A percentile compares a stretch with the other conserved stretches of the same genome.
Evolutionary conservation across 345 rosid genomes (phyloP).

Genomic region (Pistacia atlantica): DNA sequence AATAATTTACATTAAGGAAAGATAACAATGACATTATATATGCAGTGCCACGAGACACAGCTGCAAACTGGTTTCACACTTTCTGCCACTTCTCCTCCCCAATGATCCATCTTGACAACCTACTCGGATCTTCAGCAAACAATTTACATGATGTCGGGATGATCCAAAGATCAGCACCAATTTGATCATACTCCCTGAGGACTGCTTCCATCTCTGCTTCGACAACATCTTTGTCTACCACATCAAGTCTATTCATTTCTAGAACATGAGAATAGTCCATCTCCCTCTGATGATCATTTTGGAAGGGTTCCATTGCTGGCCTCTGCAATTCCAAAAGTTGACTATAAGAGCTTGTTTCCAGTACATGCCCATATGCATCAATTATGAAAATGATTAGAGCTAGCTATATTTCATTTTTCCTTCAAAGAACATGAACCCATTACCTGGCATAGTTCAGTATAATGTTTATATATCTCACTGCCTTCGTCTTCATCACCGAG

Average conservation of each 20-base stretch:
- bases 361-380: not conserved
- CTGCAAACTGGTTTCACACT: conserved; percentile 18
- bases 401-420: too few relatives aligned
- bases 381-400: not conserved
- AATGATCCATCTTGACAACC: conserved; percentile 66
- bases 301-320: conserved; percentile 73
- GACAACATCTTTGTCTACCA: conserved; percentile 51
- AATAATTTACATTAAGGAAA: not conserved
- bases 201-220: conserved; percentile 82
- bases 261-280: conserved; percentile 58
- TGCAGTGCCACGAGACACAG: not conserved
- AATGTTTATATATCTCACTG: conserved; percentile 84
- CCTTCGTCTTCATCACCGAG: conserved; percentile 88
- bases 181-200: conserved; percentile 54
- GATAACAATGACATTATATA: not conserved
- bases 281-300: conserved; percentile 65
- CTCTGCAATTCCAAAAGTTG: too few relatives aligned
- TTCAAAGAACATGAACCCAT: conserved; percentile 13
- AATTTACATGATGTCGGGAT: conserved; percentile 58
- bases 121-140: conserved; percentile 67
- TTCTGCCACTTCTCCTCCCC: conserved; percentile 57
- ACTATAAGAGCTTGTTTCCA: not conserved
- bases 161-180: conserved; percentile 78
- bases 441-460: conserved; percentile 94
- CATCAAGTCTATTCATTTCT: conserved; percentile 52